Evolutionary conservation across 2,329 filamentous ascomycete genomes (phyloP).

Genomic region (Sporothrix luriei): DNA sequence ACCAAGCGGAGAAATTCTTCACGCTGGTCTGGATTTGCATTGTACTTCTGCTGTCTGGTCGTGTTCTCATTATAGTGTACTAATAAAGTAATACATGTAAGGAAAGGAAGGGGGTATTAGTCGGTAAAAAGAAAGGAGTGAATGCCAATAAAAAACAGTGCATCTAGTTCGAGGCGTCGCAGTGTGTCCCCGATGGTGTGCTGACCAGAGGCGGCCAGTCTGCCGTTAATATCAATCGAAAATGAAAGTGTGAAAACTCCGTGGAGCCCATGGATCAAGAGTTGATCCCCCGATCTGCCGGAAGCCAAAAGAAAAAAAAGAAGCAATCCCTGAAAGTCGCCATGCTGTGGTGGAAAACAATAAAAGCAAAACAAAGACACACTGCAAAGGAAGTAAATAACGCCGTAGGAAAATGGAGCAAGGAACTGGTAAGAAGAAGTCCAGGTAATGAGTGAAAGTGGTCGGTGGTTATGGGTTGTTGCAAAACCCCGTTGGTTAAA

Average conservation of each 20-base stretch:
- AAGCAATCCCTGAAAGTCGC: constrained; percentile 14
- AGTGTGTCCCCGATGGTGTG: neutral
- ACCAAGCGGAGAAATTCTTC: neutral
- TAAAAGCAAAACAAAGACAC: constrained; percentile 24
- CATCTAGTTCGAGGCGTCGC: neutral
- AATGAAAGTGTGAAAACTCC: constrained; percentile 24
- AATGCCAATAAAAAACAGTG: constrained; percentile 13
- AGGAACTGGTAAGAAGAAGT: neutral
- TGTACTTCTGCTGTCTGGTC: constrained; percentile 21
- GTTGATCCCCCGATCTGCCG: constrained; percentile 16
- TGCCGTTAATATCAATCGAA: neutral
- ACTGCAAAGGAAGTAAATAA: constrained; percentile 5
- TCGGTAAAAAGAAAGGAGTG: constrained; percentile 19
- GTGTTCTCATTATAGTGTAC: constrained; percentile 24
- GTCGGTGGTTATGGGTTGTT: no score
- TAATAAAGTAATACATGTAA: constrained; percentile 19
- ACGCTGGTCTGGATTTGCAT: constrained; percentile 22
- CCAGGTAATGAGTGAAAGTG: neutral
- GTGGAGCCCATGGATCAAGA: constrained; percentile 15
- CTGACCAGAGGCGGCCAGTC: neutral
- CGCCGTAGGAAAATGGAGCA: constrained; percentile 16
- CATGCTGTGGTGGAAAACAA: constrained; percentile 29
- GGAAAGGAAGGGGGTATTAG: constrained; percentile 18
- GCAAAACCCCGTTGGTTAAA: neutral
- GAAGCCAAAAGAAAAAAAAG: neutral